Conservation (phyloP, 2,329 filamentous ascomycete species). For the Tolypocladium ophioglossoides region DNA sequence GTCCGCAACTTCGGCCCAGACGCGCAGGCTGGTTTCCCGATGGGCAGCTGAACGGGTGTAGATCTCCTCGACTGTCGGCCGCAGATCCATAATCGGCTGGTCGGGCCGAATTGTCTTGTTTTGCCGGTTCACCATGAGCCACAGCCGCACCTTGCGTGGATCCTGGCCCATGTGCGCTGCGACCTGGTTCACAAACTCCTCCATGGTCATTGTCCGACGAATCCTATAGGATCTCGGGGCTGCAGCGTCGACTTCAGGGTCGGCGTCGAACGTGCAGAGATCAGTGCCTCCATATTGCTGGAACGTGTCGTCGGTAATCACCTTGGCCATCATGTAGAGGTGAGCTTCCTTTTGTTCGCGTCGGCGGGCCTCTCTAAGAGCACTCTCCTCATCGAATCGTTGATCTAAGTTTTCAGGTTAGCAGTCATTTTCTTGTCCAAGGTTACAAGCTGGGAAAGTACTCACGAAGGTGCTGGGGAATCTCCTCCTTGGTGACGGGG, state of each 20-base stretch:
- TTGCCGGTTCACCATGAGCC: conserved; percentile 97
- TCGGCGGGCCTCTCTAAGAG: conserved; percentile 60
- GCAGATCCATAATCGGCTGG: conserved; percentile 66
- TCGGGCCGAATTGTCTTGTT: conserved; percentile 95
- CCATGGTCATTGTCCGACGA: conserved; percentile 63
- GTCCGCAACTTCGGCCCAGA: conserved; percentile 78
- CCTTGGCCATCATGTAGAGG: conserved; percentile 75
- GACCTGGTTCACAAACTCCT: conserved; percentile 62
- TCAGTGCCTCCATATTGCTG: conserved; percentile 75
- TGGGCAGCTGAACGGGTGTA: conserved; percentile 41
- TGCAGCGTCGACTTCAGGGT: conserved; percentile 54
- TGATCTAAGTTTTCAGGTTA: conserved; percentile 37
- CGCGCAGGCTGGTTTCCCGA: conserved; percentile 62
- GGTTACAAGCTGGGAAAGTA: conserved; percentile 3
- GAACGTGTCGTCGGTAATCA: conserved; percentile 77
- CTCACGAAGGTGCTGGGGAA: conserved; percentile 71
- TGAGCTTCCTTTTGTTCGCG: conserved; percentile 93
- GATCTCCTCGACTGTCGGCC: conserved; percentile 67
- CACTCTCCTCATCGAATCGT: conserved; percentile 73
- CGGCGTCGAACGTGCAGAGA: conserved; percentile 57
- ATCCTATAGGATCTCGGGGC: conserved; percentile 64
- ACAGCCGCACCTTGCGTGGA: conserved; percentile 64
- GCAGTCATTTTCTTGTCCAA: not conserved
- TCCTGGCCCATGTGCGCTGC: conserved; percentile 61
- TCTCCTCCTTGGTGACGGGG: conserved; percentile 64